phyloP scores from a whole-genome alignment of 2,329 filamentous ascomycete genomes.

The Aurifilum marmelostoma region DNA sequence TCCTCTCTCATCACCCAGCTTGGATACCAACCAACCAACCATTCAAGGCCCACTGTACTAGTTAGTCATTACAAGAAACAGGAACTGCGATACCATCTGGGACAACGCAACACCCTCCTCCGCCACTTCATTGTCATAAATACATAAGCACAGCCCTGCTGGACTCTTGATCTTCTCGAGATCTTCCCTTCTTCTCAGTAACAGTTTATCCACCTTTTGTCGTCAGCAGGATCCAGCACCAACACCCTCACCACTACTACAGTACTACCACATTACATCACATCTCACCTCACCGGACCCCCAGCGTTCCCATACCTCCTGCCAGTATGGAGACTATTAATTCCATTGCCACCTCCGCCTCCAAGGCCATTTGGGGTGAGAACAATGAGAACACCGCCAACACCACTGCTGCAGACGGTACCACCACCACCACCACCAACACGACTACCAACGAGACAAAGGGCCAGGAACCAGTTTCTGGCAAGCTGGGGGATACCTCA shows the following conservation, averaged over 20 bases:
- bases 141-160: slow-evolving; percentile 5
- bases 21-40: neutral
- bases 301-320: neutral
- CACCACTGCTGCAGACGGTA: slow-evolving; percentile 41
- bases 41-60: slow-evolving; percentile 10
- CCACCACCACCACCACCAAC: slow-evolving; percentile 39
- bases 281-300: slow-evolving; percentile 3
- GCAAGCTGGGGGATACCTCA: slow-evolving; percentile 67
- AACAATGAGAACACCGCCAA: slow-evolving; percentile 33
- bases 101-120: neutral
- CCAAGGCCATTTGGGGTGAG: slow-evolving; percentile 54
- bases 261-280: slow-evolving; percentile 13
- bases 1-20: neutral
- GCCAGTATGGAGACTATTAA: slow-evolving; percentile 66
- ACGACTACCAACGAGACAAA: slow-evolving; percentile 45
- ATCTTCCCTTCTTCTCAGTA: neutral
- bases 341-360: slow-evolving; percentile 54
- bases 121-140: slow-evolving; percentile 14
- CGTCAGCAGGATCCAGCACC: neutral
- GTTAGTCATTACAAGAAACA: slow-evolving; percentile 3
- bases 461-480: slow-evolving; percentile 69
- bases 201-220: neutral
- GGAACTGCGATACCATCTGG: neutral
- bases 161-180: neutral
- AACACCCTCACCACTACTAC: neutral